A percentile compares a stretch with the other conserved stretches of the same genome.
These are phyloP conservation scores for Incumbomyces lentus DNA, from an alignment of 2,329 filamentous ascomycete species.

Conservation along the genomic window DNA sequence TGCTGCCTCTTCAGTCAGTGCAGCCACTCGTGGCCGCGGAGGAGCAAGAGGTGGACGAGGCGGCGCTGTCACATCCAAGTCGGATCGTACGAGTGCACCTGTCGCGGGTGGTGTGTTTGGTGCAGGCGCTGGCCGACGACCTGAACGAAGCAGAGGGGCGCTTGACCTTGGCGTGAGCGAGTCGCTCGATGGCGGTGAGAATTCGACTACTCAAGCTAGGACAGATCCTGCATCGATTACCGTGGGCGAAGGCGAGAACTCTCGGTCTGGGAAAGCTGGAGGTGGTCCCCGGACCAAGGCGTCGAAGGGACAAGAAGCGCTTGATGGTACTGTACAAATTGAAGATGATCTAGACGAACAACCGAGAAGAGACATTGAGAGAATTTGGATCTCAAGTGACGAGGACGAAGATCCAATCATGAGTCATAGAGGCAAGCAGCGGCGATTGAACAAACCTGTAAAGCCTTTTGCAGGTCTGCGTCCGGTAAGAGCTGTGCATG, in stretches of 20 bases:
- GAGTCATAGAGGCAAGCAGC: constrained; percentile 14
- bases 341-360: constrained; percentile 37
- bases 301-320: constrained; percentile 13
- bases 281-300: constrained; percentile 23
- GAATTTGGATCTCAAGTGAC: constrained; percentile 46
- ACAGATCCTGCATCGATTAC: constrained; percentile 20
- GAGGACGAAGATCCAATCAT: constrained; percentile 33
- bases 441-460: constrained; percentile 16
- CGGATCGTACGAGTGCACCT: constrained; percentile 7
- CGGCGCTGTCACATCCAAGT: background rate
- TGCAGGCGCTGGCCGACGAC: constrained; percentile 8
- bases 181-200: constrained; percentile 24
- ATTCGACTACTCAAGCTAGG: constrained; percentile 23
- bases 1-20: constrained; percentile 1
- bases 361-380: constrained; percentile 41
- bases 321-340: constrained; percentile 25
- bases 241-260: constrained; percentile 18
- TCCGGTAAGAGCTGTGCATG: constrained; percentile 47
- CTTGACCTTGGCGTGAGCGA: constrained; percentile 23
- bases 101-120: constrained; percentile 15
- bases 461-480: constrained; percentile 26
- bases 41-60: constrained; percentile 9
- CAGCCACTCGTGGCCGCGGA: constrained; percentile 7
- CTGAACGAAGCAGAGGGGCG: constrained; percentile 9
- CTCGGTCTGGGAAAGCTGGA: constrained; percentile 23